phyloP scores from a whole-genome alignment of 169 alveolate genomes.

The Plasmodium knowlesi region DNA sequence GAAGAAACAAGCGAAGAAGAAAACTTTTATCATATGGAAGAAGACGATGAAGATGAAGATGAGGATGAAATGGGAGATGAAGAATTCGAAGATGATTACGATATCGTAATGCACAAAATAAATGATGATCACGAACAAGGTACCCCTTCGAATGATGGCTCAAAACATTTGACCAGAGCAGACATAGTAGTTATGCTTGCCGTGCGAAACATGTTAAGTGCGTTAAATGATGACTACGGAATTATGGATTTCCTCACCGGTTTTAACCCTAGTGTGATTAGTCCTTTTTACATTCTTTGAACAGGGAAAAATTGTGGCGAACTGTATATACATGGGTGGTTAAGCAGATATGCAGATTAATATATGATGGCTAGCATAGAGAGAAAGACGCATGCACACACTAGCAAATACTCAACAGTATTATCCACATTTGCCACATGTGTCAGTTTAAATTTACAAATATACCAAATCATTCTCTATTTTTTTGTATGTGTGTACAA shows the following conservation, averaged over 20 bases:
- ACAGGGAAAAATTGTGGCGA: not conserved
- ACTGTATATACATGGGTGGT: not conserved
- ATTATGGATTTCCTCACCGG: not conserved
- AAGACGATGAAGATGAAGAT: not conserved
- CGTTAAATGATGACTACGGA: slow-evolving; percentile 9
- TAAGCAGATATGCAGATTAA: not conserved
- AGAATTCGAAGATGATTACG: not conserved
- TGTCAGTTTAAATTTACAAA: not conserved
- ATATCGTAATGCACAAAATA: not conserved
- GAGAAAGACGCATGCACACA: not conserved
- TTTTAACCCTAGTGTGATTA: not conserved
- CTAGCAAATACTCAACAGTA: not conserved
- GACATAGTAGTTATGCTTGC: not conserved
- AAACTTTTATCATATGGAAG: not conserved
- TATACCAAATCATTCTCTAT: not conserved
- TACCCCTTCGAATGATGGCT: not conserved
- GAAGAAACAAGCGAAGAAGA: not conserved
- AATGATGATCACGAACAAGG: not conserved
- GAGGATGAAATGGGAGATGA: not conserved
- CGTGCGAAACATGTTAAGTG: slow-evolving; percentile 1
- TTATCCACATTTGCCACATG: not conserved
- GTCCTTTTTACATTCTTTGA: not conserved
- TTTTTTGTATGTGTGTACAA: not conserved
- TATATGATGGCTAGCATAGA: not conserved
- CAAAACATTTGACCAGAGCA: not conserved